Base-by-base conservation (phyloP, 2,329 filamentous ascomycete species). In the Fusarium multiceps region DNA sequence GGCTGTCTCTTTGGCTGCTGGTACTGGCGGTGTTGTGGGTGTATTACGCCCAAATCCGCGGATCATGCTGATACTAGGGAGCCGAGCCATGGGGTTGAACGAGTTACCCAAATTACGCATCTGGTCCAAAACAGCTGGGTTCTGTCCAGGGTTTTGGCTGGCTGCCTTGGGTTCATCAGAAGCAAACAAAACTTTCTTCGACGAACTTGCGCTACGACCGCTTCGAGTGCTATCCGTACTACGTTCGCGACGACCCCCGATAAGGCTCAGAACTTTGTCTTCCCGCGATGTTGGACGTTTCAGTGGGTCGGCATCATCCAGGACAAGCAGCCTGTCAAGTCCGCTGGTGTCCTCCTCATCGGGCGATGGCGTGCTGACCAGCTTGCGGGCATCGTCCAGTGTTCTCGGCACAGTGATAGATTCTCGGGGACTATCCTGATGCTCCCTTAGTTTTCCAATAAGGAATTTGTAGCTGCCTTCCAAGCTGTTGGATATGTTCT, bases 401-500 rank as follows among this genome's bases (percentile, higher is more conserved):
- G 96, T 99, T 75, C 93, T 95, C 2, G 96, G 96, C 1, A 97
- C 86, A 9, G 89, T 81, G 4, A 89, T 85, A 18, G 86, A 82
- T 25, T 81, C 78, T 28, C 77, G 76, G 11, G 79, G 76, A 14
- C 76, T 72, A 14, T 85, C 78, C 77, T 88, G 82, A 72, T 89
- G 85, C 78, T 97, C 94, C 66, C 92, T 93, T 21, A 98, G 85
- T 72, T 94, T 93, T 18, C 95, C 95, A 57, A 99, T 89, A 25
- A 99, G 83, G 78, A 98, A 97, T 64, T 94, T 96, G 81, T 98
- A 97, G 77, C 94, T 98, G 75, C 93, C 94, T 63, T 95, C 94
- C 6, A 98, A 84, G 49, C 93, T 97, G 75, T 88, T 94, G 67
- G 95, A 93, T 71, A 99, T 97, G 37, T 90, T 97, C 77, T 98